Conservation (phyloP, 2,329 filamentous ascomycete species). For the Pseudogymnoascus destructans region DNA sequence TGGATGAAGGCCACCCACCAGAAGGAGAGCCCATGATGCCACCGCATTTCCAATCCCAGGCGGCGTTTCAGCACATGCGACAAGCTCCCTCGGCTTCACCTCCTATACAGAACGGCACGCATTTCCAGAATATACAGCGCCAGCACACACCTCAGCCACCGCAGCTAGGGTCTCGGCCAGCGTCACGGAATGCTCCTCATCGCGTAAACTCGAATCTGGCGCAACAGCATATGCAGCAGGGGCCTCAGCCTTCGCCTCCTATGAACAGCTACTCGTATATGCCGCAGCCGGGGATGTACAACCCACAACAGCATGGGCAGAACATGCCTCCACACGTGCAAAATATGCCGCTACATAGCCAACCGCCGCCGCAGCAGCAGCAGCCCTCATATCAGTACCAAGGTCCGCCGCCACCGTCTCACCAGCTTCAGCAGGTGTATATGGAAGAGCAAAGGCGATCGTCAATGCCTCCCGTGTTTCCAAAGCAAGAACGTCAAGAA, state of each 20-base stretch:
- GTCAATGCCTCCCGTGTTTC: constrained; percentile 59
- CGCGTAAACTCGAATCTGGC: constrained; percentile 62
- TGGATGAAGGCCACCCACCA: constrained; percentile 59
- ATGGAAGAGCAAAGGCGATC: constrained; percentile 64
- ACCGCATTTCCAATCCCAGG: constrained; percentile 55
- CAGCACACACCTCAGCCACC: constrained; percentile 68
- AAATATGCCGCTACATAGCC: constrained; percentile 30
- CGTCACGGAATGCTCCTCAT: constrained; percentile 67
- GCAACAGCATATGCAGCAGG: constrained; percentile 46
- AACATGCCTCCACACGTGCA: constrained; percentile 18
- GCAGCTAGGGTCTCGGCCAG: constrained; percentile 54
- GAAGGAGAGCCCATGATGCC: constrained; percentile 47
- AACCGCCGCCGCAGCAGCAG: constrained; percentile 22
- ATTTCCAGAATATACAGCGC: constrained; percentile 37
- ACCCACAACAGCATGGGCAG: constrained; percentile 37
- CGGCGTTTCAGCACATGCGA: constrained; percentile 66
- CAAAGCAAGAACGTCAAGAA: constrained; percentile 42
- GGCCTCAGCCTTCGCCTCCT: constrained; percentile 47
- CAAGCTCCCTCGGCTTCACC: constrained; percentile 77
- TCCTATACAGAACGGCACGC: constrained; percentile 51
- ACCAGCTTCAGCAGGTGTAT: constrained; percentile 51
- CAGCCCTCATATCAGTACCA: constrained; percentile 27
- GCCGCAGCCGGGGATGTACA: constrained; percentile 76
- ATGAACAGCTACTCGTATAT: constrained; percentile 71
- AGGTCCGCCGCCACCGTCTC: constrained; percentile 30